A percentile compares a stretch with the other conserved stretches of the same genome.
Evolutionary conservation across 108 stramenopile genomes (phyloP).

Genomic region (Heterococcus sp.): DNA sequence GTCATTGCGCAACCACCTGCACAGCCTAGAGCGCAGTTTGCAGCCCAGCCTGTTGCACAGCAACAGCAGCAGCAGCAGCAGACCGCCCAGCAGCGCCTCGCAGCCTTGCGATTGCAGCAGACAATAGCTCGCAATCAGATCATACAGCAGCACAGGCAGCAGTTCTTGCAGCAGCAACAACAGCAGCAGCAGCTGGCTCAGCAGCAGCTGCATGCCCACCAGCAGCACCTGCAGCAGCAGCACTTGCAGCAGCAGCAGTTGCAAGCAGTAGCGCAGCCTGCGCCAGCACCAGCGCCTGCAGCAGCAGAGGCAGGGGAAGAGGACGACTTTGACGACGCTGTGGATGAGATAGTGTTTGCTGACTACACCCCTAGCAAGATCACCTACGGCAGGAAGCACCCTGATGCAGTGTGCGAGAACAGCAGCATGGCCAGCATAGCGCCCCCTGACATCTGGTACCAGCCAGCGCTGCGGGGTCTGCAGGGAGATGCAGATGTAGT

Average conservation of each 20-base stretch:
- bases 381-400: constrained; percentile 24
- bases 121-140: background rate
- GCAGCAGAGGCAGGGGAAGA: constrained; percentile 10
- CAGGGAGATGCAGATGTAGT: constrained; percentile 23
- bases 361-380: constrained; percentile 39
- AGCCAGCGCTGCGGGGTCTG: constrained; percentile 20
- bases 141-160: background rate
- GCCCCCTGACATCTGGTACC: constrained; percentile 48
- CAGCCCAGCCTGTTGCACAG: no score
- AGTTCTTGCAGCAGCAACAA: background rate
- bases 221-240: background rate
- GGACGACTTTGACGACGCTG: constrained; percentile 16
- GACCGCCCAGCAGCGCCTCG: background rate
- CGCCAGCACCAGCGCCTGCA: background rate
- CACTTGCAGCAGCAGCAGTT: background rate
- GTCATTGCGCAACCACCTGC: no score
- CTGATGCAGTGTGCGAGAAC: constrained; percentile 28
- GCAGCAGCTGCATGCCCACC: background rate
- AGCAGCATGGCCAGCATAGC: constrained; percentile 26
- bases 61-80: background rate
- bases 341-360: constrained; percentile 35
- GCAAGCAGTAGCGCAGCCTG: background rate
- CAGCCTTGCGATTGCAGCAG: background rate
- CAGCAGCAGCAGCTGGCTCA: background rate
- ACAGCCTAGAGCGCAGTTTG: no score